Evolutionary conservation across 768 basidiomycete genomes (phyloP), one percentile per base, ranked within the genome.

Genomic region (Scleroderma bovista): DNA sequence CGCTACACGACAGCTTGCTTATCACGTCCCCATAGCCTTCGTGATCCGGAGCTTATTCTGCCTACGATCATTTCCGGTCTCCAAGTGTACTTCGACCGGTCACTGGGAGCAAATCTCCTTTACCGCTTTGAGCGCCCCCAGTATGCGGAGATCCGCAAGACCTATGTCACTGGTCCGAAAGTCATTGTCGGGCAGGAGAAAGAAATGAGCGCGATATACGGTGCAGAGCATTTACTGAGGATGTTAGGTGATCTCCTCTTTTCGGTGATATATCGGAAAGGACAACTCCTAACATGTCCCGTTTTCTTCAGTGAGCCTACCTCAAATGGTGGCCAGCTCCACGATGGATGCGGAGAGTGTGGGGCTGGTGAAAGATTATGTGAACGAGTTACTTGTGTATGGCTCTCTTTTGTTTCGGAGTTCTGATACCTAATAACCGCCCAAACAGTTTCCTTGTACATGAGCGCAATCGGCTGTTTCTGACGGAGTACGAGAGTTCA

Each of bases 121-220:
- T 99, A 98, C 62, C 85, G 93, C 17, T 93, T 95, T 57, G 95
- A 99, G 66, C 80, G 95, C n/a, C 81, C 83, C 6, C 94, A 98
- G 65, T 97, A 95, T 54, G 84, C 86, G 6, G 82, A 86, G 43
- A 77, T 90, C 20, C 79, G 88, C 39, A 83, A 84, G 59, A 68
- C 69, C 53, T 89, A 84, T 56, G 80, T 84, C 53, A 90, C 88
- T 7, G 88, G 86, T 1, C 82, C 75, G 43, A 77, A 82, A 44
- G 86, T 89, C 23, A 69, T 77, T 44, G 73, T 84, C 11, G 78
- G 74, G 6, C 73, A 82, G 53, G 89, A 91, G 62, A 86, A 82
- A 65, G 84, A 90, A 59, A 90, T 96, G 86, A 92, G 89, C 62
- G 72, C 79, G 46, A 76, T 97, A 7, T 98, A 98, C 60, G 96